These are phyloP conservation scores for Neurospora tetraspora DNA, from an alignment of 495 filamentous ascomycete species.

Conservation along the genomic window DNA sequence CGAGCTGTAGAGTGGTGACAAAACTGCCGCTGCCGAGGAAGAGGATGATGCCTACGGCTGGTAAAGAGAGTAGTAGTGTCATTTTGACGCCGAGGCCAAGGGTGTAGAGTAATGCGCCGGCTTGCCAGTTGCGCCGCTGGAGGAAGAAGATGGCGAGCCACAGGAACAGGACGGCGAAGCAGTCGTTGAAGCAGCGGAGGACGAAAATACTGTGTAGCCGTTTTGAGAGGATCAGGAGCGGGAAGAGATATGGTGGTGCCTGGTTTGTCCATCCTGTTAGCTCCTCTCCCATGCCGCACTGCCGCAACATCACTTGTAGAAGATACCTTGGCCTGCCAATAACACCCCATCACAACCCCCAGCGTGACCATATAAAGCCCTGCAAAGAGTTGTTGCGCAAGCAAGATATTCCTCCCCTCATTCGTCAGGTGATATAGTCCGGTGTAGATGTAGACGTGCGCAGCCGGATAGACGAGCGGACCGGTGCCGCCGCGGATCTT, in stretches of 20 bases:
- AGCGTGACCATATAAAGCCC: slow-evolving; percentile 67
- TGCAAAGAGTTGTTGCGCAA: slow-evolving; percentile 74
- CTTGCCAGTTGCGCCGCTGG: slow-evolving; percentile 59
- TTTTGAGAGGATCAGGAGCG: slow-evolving; percentile 81
- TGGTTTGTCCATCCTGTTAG: slow-evolving; percentile 17
- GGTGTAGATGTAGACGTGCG: slow-evolving; percentile 85
- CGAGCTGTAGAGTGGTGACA: slow-evolving; percentile 51
- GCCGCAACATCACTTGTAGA: not conserved
- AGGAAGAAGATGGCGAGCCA: slow-evolving; percentile 71
- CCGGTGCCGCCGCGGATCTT: slow-evolving; percentile 81
- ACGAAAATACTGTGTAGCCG: slow-evolving; percentile 88
- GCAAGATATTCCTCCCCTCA: slow-evolving; percentile 61
- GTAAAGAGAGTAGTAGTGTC: slow-evolving; percentile 72
- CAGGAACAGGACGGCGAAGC: slow-evolving; percentile 70
- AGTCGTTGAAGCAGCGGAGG: slow-evolving; percentile 91
- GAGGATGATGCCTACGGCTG: slow-evolving; percentile 64
- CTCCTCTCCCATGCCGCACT: not conserved
- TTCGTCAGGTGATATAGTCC: slow-evolving; percentile 68
- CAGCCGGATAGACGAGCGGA: slow-evolving; percentile 87
- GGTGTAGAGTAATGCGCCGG: slow-evolving; percentile 64
- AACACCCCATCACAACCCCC: slow-evolving; percentile 70
- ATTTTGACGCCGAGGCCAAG: slow-evolving; percentile 85
- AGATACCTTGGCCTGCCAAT: slow-evolving; percentile 58
- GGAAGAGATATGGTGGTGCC: slow-evolving; percentile 84
- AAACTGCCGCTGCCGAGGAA: slow-evolving; percentile 56